Conservation (phyloP, 345 rosid species). For the Abelmoschus esculentus region DNA sequence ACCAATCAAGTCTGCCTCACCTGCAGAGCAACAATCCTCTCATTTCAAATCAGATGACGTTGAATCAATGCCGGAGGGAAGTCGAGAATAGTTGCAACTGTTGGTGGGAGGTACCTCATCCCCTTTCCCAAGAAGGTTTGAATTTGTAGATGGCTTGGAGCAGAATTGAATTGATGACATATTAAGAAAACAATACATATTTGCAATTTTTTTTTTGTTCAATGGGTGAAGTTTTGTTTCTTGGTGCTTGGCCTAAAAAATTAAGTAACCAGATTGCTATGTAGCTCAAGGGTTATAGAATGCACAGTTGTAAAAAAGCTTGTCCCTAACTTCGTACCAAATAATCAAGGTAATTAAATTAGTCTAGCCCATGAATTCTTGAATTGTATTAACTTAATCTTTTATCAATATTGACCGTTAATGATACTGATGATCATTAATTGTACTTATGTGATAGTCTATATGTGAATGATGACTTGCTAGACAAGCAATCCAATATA, state of each 20-base stretch:
- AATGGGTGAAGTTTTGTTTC: not conserved
- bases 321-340: too few relatives aligned
- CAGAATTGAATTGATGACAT: not conserved
- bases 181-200: not conserved
- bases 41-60: conserved; percentile 17
- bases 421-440: too few relatives aligned
- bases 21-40: conserved; percentile 32
- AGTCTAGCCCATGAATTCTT: too few relatives aligned
- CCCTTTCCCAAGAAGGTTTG: not conserved
- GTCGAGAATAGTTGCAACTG: conserved; percentile 9
- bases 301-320: too few relatives aligned
- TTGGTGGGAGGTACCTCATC: not conserved
- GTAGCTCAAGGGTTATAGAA: not conserved
- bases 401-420: too few relatives aligned
- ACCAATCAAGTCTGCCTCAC: conserved; percentile 23
- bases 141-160: conserved; percentile 14
- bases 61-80: conserved; percentile 23
- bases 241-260: too few relatives aligned
- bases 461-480: too few relatives aligned
- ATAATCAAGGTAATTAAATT: too few relatives aligned
- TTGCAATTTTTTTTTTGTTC: not conserved
- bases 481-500: not conserved
- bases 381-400: too few relatives aligned
- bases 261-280: not conserved
- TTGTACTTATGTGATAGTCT: too few relatives aligned